Base-by-base conservation (phyloP, 2,329 filamentous ascomycete species). In the Metarhizium brunneum region DNA sequence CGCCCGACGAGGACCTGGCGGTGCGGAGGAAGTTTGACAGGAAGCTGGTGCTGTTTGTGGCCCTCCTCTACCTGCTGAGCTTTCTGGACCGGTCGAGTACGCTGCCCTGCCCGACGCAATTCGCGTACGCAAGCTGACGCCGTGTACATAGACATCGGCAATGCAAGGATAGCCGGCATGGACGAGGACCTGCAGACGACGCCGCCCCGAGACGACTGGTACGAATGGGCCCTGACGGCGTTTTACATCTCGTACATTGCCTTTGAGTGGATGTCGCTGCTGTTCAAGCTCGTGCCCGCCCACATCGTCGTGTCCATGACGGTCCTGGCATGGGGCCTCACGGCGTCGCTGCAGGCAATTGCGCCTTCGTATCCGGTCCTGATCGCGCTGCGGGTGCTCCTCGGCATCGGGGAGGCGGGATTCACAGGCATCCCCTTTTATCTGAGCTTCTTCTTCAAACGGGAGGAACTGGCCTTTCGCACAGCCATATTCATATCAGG, bases 81-180 rank as follows among this genome's bases (percentile, higher is more conserved):
- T 96, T 95, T 67, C 72, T 96, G 61, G 91, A 96, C 69, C 80
- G 91, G 61, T 92, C 88, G 18, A 95, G 89, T 91, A 75, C 59
- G 78, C 73, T n/a, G 5, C 29, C 32, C 48, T 47, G 4, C 16
- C 35, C 11, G 25, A 25, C 25, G 25, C 25, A 25, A 6, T 29
- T 13, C 38, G 20, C 50, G 14, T 16, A 40, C 38, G 10, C 4
- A 16, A 13, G 38, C 38, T 40, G 38, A 40, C 49, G 32, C 47
- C 45, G 7, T 1, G n/a, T 32, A 8, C 38, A 10, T 47, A 83
- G 81, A 84, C 61, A 84, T 85, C 52, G 82, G 81, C 48, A 84
- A 85, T 63, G 83, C 83, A 32, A 77, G 77, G 57, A 81, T 86
- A 47, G 83, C 83, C 30, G 83, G 83, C 59, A 81, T 86, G 75